Evolutionary conservation across 768 basidiomycete genomes (phyloP), one percentile per base, ranked within the genome.

Genomic region (Strobilomyces confusus): DNA sequence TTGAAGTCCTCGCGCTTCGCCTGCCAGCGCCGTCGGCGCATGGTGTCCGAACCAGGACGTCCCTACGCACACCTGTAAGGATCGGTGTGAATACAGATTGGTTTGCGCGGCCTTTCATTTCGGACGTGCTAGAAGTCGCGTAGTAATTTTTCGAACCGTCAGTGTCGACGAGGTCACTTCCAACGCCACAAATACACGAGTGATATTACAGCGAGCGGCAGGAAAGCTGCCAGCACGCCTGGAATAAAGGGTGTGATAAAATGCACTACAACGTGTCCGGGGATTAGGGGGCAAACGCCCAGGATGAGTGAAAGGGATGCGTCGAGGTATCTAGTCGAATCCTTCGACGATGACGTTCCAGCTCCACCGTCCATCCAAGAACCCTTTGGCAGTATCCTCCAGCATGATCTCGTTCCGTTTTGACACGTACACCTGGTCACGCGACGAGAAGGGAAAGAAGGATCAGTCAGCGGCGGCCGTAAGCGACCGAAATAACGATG

Each of bases 401-500:
- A 98, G 73, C 60, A 99, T 80, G 63, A 98, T 95, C 69, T 93
- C 88, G 69, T 97, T 95, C 30, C 97, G 81, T 73, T 95, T 98
- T 73, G 93, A 86, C n/a, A 98, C 95, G 65, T 98, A 98, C 17
- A 92, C 86, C 80, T 89, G 56, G 1, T 52, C 54, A 45, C n/a
- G n/a, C n/a, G 20, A 11, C 20, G 44, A 45, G 26, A 47, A 44
- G 44, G 13, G n/a, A 42, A 13, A 14, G 19, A 25, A 15, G 15
- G 12, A 37, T 49, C 19, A 23, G 14, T 47, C 26, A 26, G 7
- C 11, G 29, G 43, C 11, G 25, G 29, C 44, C 26, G 54, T n/a
- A 9, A 19, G 41, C 45, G n/a, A 33, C 22, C 29, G 32, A 29
- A 26, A 55, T 7, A 59, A 38, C 45, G 40, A 44, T 9, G 70